These are phyloP conservation scores for Penicillium dipodomyicola DNA, from an alignment of 495 filamentous ascomycete species.

Conservation along the genomic window DNA sequence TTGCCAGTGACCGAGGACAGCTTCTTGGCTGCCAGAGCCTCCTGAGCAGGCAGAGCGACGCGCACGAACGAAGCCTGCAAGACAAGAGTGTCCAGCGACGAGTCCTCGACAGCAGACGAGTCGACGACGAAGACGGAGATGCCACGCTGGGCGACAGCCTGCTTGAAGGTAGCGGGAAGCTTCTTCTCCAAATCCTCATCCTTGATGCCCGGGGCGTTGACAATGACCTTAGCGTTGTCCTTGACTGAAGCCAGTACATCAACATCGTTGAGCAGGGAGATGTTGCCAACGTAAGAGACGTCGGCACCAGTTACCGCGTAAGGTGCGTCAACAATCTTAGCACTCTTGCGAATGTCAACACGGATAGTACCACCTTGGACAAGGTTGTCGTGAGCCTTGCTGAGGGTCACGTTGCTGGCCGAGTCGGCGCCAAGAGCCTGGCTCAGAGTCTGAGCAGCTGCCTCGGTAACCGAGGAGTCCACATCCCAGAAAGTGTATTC, in stretches of 20 bases:
- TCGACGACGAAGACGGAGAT: conserved; percentile 74
- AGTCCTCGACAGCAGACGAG: conserved; percentile 56
- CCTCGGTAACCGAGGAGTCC: conserved; percentile 65
- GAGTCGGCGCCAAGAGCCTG: conserved; percentile 73
- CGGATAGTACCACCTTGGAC: conserved; percentile 80
- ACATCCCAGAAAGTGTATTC: conserved; percentile 95
- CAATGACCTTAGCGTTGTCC: conserved; percentile 65
- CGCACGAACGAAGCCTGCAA: conserved; percentile 79
- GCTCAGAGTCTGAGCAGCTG: conserved; percentile 64
- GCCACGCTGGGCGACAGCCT: conserved; percentile 63
- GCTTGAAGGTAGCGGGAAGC: conserved; percentile 63
- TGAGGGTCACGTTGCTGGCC: conserved; percentile 71
- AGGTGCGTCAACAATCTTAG: conserved; percentile 76
- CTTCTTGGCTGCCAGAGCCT: conserved; percentile 52
- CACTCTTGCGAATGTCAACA: conserved; percentile 80
- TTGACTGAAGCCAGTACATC: conserved; percentile 70
- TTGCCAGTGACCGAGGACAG: conserved; percentile 56
- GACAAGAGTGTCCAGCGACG: conserved; percentile 59
- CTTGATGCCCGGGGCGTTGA: conserved; percentile 74
- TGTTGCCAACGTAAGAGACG: conserved; percentile 70
- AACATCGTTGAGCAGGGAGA: conserved; percentile 73
- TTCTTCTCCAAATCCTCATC: conserved; percentile 90
- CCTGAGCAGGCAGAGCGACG: conserved; percentile 59
- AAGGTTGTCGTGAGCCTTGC: conserved; percentile 77
- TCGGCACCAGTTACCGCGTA: conserved; percentile 79